phyloP scores from a whole-genome alignment of 1,139 yeast species.

The Candida sanyaensis region DNA sequence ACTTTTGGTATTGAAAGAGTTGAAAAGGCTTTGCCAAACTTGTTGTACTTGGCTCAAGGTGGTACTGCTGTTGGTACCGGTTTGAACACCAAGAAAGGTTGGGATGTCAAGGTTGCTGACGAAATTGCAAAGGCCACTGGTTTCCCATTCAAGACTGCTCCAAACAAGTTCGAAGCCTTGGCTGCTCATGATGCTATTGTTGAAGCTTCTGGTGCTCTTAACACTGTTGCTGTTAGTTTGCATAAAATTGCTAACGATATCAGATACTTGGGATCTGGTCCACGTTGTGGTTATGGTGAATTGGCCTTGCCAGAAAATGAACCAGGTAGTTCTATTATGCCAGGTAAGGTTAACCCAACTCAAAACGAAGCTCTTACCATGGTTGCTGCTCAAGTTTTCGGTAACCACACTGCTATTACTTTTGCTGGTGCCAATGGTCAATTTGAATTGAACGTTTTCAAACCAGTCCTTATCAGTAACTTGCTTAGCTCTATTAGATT shows the following conservation, averaged over 20 bases:
- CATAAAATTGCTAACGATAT: slow-evolving; percentile 97
- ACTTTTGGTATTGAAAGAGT: slow-evolving; percentile 88
- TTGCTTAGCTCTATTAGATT: slow-evolving; percentile 84
- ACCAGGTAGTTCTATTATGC: slow-evolving; percentile 99
- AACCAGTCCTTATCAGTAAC: slow-evolving; percentile 93
- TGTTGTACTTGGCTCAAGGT: slow-evolving; percentile 91
- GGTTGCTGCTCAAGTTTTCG: slow-evolving; percentile 97
- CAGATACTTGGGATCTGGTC: slow-evolving; percentile 97
- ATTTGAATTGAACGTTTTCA: slow-evolving; percentile 96
- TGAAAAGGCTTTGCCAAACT: slow-evolving; percentile 71
- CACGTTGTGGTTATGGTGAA: slow-evolving; percentile 99
- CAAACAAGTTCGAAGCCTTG: slow-evolving; percentile 97
- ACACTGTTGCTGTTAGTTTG: slow-evolving; percentile 90
- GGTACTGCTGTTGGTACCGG: slow-evolving; percentile 99
- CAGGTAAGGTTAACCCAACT: slow-evolving; percentile 98
- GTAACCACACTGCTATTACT: slow-evolving; percentile 93
- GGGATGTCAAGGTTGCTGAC: slow-evolving; percentile 79
- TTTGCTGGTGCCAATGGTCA: slow-evolving; percentile 99
- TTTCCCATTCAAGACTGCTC: slow-evolving; percentile 87
- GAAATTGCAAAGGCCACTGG: slow-evolving; percentile 85
- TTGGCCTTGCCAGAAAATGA: slow-evolving; percentile 94
- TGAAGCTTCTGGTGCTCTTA: slow-evolving; percentile 95
- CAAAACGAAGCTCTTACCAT: slow-evolving; percentile 98
- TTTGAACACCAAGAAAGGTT: slow-evolving; percentile 88
- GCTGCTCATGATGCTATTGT: slow-evolving; percentile 99